These are phyloP conservation scores for Mycosarcoma mackinlayi DNA, from an alignment of 1,284 basidiomycete species.

Conservation along the genomic window DNA sequence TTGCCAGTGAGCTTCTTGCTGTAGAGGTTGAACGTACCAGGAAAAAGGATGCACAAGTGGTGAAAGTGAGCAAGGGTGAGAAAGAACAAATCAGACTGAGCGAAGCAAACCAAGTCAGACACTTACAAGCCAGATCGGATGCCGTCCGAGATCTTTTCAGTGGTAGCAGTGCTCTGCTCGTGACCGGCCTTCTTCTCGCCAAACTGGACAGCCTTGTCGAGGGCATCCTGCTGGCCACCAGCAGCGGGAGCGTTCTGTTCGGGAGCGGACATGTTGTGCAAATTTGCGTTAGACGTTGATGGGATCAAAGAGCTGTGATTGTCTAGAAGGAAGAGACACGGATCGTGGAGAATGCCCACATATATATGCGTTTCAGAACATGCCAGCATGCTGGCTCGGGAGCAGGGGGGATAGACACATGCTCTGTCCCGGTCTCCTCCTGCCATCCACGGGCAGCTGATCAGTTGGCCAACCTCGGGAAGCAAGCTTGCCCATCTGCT, in stretches of 20 bases:
- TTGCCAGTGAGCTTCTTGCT: constrained; percentile 61
- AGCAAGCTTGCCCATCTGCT: too few relatives aligned
- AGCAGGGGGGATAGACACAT: too few relatives aligned
- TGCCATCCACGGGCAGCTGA: too few relatives aligned
- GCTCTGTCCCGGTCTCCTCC: too few relatives aligned
- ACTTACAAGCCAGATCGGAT: constrained; percentile 54
- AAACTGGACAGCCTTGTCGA: constrained; percentile 55
- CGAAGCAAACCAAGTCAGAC: too few relatives aligned
- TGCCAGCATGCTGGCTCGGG: too few relatives aligned
- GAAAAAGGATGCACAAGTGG: background rate
- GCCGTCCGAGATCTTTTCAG: constrained; percentile 61
- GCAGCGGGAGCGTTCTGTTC: constrained; percentile 19
- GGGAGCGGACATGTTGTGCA: constrained; percentile 37
- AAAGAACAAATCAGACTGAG: background rate
- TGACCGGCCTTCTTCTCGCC: constrained; percentile 47
- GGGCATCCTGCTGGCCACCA: constrained; percentile 51
- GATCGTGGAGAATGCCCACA: too few relatives aligned
- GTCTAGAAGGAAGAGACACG: too few relatives aligned
- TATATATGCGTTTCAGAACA: too few relatives aligned
- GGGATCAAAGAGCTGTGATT: background rate
- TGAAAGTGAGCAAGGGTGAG: background rate
- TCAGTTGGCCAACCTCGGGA: too few relatives aligned
- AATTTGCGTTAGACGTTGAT: background rate
- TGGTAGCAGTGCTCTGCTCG: constrained; percentile 43
- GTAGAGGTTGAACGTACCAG: background rate